Percentiles rank a stretch among this genome's conserved stretches.
phyloP scores from a whole-genome alignment of 23 red algal genomes.

The Gracilaria gracilis region DNA sequence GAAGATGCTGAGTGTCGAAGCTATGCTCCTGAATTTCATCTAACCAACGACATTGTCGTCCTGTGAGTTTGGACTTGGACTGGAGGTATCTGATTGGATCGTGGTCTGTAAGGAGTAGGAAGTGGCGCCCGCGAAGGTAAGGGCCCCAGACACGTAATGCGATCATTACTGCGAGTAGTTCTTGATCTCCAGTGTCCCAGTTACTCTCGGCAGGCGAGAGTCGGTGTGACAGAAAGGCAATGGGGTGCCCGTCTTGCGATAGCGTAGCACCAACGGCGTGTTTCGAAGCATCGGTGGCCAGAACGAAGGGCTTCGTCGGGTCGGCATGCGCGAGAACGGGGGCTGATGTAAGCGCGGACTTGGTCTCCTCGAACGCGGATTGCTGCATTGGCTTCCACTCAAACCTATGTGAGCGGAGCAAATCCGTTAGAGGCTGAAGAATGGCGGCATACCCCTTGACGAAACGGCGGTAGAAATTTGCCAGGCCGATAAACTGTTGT shows the following conservation, averaged over 20 bases:
- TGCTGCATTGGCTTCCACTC: background rate
- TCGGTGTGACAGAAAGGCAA: background rate
- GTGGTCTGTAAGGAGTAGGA: background rate
- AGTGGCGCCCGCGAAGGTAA: background rate
- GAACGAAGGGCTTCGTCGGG: background rate
- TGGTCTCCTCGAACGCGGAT: background rate
- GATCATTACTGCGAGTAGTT: background rate
- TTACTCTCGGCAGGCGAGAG: background rate
- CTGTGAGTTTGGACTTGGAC: conserved; percentile 17
- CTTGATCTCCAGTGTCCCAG: background rate
- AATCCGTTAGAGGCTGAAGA: background rate
- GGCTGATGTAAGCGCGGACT: background rate
- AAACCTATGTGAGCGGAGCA: background rate
- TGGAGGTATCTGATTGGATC: conserved; percentile 43
- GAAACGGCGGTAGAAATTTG: background rate
- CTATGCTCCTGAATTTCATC: conserved; percentile 33
- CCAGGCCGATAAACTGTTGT: background rate
- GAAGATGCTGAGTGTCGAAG: conserved; percentile 14
- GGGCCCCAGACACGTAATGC: background rate
- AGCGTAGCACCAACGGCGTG: background rate
- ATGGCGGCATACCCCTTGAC: background rate
- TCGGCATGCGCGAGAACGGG: background rate
- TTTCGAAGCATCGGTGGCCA: background rate
- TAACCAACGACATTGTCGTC: conserved; percentile 43
- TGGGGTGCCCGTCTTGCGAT: background rate